These are phyloP conservation scores for Yarrowia divulgata DNA, from an alignment of 805 yeast species.

Conservation along the genomic window DNA sequence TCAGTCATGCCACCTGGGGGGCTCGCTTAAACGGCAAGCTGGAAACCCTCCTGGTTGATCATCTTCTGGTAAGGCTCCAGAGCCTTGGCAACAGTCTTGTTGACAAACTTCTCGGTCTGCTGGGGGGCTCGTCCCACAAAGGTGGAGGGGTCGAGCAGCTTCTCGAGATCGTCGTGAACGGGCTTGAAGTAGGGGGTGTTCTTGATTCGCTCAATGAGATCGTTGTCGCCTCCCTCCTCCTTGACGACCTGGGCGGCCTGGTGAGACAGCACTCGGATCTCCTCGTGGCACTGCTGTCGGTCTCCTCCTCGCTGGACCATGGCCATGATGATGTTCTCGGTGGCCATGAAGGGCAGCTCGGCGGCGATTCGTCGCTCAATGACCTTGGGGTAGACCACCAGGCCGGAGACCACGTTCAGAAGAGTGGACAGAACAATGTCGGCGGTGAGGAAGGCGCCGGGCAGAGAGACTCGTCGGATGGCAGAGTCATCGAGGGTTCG, in stretches of 20 bases:
- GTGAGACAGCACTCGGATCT: conserved; percentile 94
- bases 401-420: conserved; percentile 89
- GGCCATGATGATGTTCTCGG: conserved; percentile 98
- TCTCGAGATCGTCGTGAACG: conserved; percentile 81
- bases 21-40: conserved; percentile 70
- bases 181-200: conserved; percentile 84
- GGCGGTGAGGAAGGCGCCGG: conserved; percentile 95
- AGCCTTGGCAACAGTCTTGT: conserved; percentile 83
- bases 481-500: conserved; percentile 98
- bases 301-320: conserved; percentile 98
- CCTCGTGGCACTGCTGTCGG: conserved; percentile 98
- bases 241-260: conserved; percentile 97
- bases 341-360: conserved; percentile 99
- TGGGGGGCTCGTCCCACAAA: conserved; percentile 99
- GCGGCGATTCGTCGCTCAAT: conserved; percentile 94
- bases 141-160: conserved; percentile 86
- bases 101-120: conserved; percentile 93
- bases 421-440: conserved; percentile 90
- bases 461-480: conserved; percentile 94
- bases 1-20: not conserved
- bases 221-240: conserved; percentile 98
- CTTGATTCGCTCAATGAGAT: conserved; percentile 86
- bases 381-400: conserved; percentile 98
- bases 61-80: conserved; percentile 67
- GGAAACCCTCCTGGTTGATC: conserved; percentile 72